Conservation (phyloP, 202 grass and related monocot genomes). For the Bolboschoenoplectus hybrid region DNA sequence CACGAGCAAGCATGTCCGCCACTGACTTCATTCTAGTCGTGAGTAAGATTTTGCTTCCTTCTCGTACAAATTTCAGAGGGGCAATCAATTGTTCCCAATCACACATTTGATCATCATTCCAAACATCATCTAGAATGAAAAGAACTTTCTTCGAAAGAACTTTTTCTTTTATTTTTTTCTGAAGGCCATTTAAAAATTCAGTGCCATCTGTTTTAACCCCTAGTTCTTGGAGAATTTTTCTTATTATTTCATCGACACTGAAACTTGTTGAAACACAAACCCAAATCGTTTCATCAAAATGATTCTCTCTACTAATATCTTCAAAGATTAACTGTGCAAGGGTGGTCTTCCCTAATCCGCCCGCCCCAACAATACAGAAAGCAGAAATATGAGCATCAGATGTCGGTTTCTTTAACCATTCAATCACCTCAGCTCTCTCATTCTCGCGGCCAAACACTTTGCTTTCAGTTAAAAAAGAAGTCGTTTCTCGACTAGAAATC, state of each 20-base stretch:
- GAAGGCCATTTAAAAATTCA: slow-evolving; percentile 16
- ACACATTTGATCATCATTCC: slow-evolving; percentile 10
- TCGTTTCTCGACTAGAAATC: no score
- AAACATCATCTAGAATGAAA: neutral
- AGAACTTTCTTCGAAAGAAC: slow-evolving; percentile 17
- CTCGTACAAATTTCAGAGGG: slow-evolving; percentile 28
- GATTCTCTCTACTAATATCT: slow-evolving; percentile 52
- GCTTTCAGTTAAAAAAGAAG: no score
- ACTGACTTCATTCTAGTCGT: slow-evolving; percentile 39
- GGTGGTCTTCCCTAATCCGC: slow-evolving; percentile 54
- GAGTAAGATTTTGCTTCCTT: slow-evolving; percentile 36
- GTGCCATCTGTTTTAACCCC: no score
- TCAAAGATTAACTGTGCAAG: slow-evolving; percentile 48
- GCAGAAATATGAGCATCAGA: no score
- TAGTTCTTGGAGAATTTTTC: slow-evolving; percentile 1
- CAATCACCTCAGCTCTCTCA: no score
- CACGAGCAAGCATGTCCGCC: slow-evolving; percentile 6
- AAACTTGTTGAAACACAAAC: slow-evolving; percentile 67
- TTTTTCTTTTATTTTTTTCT: slow-evolving; percentile 1
- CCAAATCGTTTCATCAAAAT: slow-evolving; percentile 72
- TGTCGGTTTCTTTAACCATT: no score
- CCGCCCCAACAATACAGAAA: no score
- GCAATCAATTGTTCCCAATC: slow-evolving; percentile 14
- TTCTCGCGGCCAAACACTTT: no score
- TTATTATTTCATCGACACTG: neutral